Evolutionary conservation across 805 yeast genomes (phyloP), one percentile per base, ranked within the genome.

Genomic region (Scheffersomyces ergatensis): DNA sequence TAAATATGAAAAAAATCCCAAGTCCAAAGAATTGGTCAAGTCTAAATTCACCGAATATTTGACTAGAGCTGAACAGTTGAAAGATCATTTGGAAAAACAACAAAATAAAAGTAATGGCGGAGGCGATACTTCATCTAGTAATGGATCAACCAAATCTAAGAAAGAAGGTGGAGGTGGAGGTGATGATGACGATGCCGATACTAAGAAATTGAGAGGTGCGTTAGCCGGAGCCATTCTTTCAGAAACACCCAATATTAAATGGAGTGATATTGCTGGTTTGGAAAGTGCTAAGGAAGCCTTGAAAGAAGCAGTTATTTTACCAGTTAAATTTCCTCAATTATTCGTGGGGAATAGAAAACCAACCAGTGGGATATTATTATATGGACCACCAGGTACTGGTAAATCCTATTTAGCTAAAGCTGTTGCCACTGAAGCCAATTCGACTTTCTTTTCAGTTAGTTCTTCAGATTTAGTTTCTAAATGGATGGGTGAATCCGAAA

Each of bases 401-500:
- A 93, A 93, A 58, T 92, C 98, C 2, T 93, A 83, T 57, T 70
- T 93, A 44, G 99, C 99, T 9, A 93, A 93, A 60, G 99, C 99
- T 0, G 98, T 93, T 7, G 99, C 99, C 19, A 93, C 99, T 0
- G 99, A 93, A 56, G 97, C 98, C 37, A 89, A 92, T 60, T 88
- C 97, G 0, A 93, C 99, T 0, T 93, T 93, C 54, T 93, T 93
- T 65, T 86, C 96, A 2, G 96, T 93, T 1, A 85, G 95, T n/a
- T 89, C 97, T 0, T 86, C 96, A 12, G 99, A 93, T 63, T 76
- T 93, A 54, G 98, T 93, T 3, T 85, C 95, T 50, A 93, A 93
- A 63, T 93, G 99, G 99, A 92, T 92, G 97, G 99, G 99, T 54
- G 99, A 93, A 63, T 83, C 95, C 19, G 99, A 93, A 64, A 81